A percentile compares a stretch with the other conserved stretches of the same genome.
phyloP scores from a whole-genome alignment of 1,284 basidiomycete genomes.

The Volvariella volvacea region DNA sequence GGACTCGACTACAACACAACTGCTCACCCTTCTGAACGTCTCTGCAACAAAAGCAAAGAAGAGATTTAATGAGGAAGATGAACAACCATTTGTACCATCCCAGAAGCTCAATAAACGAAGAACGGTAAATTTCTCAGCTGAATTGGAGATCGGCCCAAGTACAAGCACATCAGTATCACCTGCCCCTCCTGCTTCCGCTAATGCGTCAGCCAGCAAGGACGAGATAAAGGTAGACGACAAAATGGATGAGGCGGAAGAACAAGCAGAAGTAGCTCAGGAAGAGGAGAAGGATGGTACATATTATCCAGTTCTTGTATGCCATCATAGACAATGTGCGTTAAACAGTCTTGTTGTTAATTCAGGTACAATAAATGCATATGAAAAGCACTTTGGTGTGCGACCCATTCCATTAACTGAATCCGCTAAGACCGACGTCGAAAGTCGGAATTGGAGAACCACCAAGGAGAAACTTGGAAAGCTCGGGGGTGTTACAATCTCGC shows the following conservation, averaged over 20 bases:
- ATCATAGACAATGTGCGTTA: conserved; percentile 4
- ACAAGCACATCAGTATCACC: no score
- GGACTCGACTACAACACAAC: conserved; percentile 67
- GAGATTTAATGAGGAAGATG: conserved; percentile 34
- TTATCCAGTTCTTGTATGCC: background rate
- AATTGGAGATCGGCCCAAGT: background rate
- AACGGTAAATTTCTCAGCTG: conserved; percentile 25
- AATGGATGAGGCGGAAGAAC: conserved; percentile 16
- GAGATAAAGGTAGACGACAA: conserved; percentile 10
- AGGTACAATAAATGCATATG: conserved; percentile 40
- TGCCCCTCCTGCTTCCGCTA: no score
- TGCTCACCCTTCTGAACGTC: conserved; percentile 92
- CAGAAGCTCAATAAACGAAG: conserved; percentile 66
- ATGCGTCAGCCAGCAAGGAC: conserved; percentile 11
- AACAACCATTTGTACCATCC: conserved; percentile 25
- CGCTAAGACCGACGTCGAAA: conserved; percentile 42
- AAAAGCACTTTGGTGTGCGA: conserved; percentile 59
- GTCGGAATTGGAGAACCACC: conserved; percentile 41
- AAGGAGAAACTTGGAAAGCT: conserved; percentile 45
- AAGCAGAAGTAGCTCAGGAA: conserved; percentile 13
- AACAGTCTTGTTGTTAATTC: background rate
- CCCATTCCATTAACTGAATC: conserved; percentile 40
- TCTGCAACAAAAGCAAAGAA: conserved; percentile 70
- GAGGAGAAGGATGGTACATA: conserved; percentile 21
- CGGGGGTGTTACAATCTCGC: conserved; percentile 45